Evolutionary conservation across 768 basidiomycete species (phyloP), one percentile per base, ranked within the genome.

Genomic region (Leccinum aurantiacum): DNA sequence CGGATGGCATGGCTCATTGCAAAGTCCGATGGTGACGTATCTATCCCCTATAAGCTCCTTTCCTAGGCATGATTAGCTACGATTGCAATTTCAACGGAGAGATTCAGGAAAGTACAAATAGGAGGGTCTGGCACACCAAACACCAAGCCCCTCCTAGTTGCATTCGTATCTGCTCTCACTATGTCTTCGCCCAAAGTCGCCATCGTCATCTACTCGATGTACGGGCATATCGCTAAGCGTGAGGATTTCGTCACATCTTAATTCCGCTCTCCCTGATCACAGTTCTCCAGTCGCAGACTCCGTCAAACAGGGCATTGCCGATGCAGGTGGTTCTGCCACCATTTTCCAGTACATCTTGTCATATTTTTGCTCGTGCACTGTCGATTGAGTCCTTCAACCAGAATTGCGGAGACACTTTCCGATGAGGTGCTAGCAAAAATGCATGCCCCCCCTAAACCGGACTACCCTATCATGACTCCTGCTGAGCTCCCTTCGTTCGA

Each of bases 331-430:
- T 4, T 67, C 72, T 0, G 82, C 77, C 19, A 73, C 69, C 49
- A 84, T 88, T 62, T 82, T 76, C 67, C 85, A 86, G 86, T 85
- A 69, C 57, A 82, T 76, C 2, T 22, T 22, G 0, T 14, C 3
- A 38, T 22, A 53, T 33, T 1, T 58, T 14, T 31, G 6, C 24
- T 19, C 2, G 17, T 24, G 11, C 3, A 4, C 6, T 0, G 1
- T 44, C 53, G 15, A 62, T 33, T 61, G 59, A 37, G 1, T 7
- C 33, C 9, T 51, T 22, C 35, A 22, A n/a, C 2, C 24, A 91
- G 90, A 73, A 82, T 95, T 60, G 67, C 85, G 54, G 93, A 95
- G 77, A 95, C 92, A 0, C 87, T 95, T 53, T 67, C 88, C 3
- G 69, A 79, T 10, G 89, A 91, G 7, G 71, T 93, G 53, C 79